Conservation (phyloP, 306 rosid genomes). For the Phaseolus lunatus region DNA sequence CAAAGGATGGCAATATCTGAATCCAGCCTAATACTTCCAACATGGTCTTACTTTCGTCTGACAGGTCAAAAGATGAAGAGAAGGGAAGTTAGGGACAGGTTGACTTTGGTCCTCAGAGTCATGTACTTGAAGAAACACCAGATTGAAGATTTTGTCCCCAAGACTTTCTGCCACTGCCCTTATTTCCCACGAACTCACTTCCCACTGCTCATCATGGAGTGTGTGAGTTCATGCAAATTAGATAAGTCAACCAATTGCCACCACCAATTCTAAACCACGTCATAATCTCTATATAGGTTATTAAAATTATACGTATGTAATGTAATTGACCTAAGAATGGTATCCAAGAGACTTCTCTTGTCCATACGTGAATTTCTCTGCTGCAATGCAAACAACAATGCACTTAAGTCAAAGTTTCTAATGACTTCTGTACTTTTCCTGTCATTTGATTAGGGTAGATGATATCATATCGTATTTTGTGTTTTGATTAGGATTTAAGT, state of each 20-base stretch:
- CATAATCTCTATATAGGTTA: background rate
- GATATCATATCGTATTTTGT: no score
- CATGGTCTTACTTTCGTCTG: conserved; percentile 55
- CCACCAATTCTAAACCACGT: background rate
- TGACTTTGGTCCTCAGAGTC: conserved; percentile 58
- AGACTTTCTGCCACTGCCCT: conserved; percentile 36
- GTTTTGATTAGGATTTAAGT: no score
- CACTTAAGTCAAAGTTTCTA: background rate
- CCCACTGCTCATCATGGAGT: background rate
- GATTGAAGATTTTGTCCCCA: conserved; percentile 53
- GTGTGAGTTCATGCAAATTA: background rate
- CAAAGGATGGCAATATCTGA: conserved; percentile 46
- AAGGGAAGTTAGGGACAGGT: conserved; percentile 50
- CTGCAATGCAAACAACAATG: background rate
- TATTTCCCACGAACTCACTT: conserved; percentile 39
- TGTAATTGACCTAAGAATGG: background rate
- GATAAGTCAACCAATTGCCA: background rate
- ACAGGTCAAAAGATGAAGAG: conserved; percentile 62
- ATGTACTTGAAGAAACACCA: conserved; percentile 43
- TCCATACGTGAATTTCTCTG: background rate
- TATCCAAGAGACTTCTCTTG: background rate
- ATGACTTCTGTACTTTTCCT: no score
- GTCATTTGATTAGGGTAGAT: no score
- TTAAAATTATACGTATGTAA: background rate
- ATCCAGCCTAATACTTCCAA: conserved; percentile 57